A percentile compares a stretch with the other conserved stretches of the same genome.
phyloP scores from a whole-genome alignment of 176 grass and related monocot species.

The Carex parvula region DNA sequence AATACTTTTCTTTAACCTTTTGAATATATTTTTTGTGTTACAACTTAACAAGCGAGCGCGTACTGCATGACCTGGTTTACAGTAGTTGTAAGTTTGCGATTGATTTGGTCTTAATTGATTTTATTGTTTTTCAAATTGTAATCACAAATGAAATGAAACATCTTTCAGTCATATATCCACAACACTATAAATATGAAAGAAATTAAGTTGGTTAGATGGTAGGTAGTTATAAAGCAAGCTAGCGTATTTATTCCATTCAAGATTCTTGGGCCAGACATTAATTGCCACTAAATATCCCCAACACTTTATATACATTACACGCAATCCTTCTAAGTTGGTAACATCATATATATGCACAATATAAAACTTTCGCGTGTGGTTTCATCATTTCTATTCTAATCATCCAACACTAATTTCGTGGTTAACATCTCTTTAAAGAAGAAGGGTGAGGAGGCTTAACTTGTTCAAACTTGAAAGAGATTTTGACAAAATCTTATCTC shows the following conservation, averaged over 20 bases:
- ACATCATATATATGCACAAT: neutral
- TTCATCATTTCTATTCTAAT: neutral
- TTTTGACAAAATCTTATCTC: too few species aligned
- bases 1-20: neutral
- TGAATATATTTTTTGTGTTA: neutral
- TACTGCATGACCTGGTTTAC: constrained; percentile 16
- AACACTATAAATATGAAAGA: neutral
- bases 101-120: constrained; percentile 24
- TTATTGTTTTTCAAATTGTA: neutral
- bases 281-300: constrained; percentile 10
- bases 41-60: constrained; percentile 17
- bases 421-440: neutral
- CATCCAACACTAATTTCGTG: neutral
- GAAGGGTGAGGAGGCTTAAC: too few species aligned
- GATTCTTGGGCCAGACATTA: neutral
- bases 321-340: neutral
- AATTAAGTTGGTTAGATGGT: neutral
- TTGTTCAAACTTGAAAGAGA: too few species aligned
- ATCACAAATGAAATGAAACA: neutral
- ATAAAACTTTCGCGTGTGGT: neutral
- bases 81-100: constrained; percentile 11
- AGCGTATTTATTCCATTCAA: constrained; percentile 5
- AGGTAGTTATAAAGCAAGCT: neutral
- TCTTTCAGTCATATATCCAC: neutral
- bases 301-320: neutral